Evolutionary conservation across 208 protist genomes (phyloP).

Genomic region (Trichomonas vaginalis): DNA sequence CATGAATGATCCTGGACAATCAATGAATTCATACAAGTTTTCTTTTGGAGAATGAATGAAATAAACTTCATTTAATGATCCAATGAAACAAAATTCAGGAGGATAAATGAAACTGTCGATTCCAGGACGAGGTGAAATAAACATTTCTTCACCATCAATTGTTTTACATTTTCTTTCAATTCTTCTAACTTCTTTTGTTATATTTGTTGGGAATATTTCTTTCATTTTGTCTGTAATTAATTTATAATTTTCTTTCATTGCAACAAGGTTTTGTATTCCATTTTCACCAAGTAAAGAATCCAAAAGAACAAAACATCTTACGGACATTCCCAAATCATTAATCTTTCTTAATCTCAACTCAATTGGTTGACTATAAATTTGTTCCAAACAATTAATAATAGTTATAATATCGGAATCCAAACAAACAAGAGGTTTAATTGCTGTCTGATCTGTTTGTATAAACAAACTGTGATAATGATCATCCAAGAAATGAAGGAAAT

Average conservation of each 20-base stretch:
- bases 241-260: neutral
- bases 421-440: neutral
- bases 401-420: neutral
- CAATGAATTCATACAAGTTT: neutral
- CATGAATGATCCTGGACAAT: neutral
- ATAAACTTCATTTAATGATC: neutral
- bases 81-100: neutral
- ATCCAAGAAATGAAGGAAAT: neutral
- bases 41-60: neutral
- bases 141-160: neutral
- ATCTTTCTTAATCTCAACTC: neutral
- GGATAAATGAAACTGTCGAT: neutral
- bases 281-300: neutral
- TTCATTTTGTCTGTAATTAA: neutral
- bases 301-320: neutral
- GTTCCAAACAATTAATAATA: neutral
- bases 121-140: neutral
- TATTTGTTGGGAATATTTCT: neutral
- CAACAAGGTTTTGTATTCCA: neutral
- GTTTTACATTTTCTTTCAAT: neutral
- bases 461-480: neutral
- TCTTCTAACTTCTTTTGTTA: neutral
- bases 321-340: neutral
- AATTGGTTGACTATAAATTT: neutral
- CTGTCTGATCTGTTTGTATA: neutral